Evolutionary conservation across 2,329 filamentous ascomycete genomes (phyloP).

Genomic region (Scedosporium apiospermum): DNA sequence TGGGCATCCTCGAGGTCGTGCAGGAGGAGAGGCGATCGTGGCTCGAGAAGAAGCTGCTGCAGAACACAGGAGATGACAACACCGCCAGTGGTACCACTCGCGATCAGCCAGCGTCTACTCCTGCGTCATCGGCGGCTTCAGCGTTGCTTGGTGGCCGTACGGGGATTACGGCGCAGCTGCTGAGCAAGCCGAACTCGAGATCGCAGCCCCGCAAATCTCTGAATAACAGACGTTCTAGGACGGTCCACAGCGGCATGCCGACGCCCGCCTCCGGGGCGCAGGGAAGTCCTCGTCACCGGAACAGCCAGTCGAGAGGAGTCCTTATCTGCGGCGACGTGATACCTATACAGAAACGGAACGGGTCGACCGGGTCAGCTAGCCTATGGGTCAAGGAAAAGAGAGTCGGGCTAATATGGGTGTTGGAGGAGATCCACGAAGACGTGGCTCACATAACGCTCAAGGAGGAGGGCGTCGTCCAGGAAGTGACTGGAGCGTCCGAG

Average conservation of each 20-base stretch:
- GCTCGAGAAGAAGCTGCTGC: constrained; percentile 76
- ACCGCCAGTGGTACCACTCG: not conserved
- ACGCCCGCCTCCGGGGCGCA: constrained; percentile 45
- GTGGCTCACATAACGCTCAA: constrained; percentile 69
- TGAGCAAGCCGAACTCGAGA: constrained; percentile 69
- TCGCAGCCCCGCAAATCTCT: constrained; percentile 42
- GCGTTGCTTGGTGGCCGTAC: constrained; percentile 57
- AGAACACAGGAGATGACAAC: constrained; percentile 34
- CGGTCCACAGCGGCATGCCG: constrained; percentile 47
- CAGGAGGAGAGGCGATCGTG: constrained; percentile 80
- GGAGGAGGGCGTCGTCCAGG: constrained; percentile 64
- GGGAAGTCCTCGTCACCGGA: constrained; percentile 51
- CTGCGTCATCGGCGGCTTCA: constrained; percentile 32
- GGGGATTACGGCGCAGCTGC: constrained; percentile 77
- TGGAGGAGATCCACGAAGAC: constrained; percentile 96
- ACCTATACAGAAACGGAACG: constrained; percentile 92
- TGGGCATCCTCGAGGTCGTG: constrained; percentile 92
- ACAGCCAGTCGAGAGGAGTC: constrained; percentile 75
- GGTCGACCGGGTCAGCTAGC: constrained; percentile 82
- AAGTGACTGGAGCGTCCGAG: constrained; percentile 64
- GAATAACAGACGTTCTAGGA: constrained; percentile 48
- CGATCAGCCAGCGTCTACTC: constrained; percentile 16
- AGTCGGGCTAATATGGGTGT: constrained; percentile 88
- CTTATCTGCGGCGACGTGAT: constrained; percentile 96
- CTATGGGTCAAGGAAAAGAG: constrained; percentile 98